A percentile compares a stretch with the other conserved stretches of the same genome.
Conservation (phyloP, 73 alveolate genomes). For the Paramecium pentaurelia region DNA sequence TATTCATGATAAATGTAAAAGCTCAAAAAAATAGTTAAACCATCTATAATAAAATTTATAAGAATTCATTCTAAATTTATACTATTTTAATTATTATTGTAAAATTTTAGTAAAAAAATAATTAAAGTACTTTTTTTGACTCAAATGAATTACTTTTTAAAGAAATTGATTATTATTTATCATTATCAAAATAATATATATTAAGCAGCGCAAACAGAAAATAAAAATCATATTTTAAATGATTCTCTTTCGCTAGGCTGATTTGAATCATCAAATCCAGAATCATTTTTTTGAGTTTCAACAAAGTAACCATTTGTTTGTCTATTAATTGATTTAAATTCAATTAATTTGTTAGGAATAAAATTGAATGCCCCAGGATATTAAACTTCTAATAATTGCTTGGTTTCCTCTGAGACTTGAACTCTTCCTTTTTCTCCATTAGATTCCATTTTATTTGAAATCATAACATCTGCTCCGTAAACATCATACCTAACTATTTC, state of each 20-base stretch:
- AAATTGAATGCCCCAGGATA: neutral
- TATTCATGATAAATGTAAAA: no score
- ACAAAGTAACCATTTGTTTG: conserved; percentile 20
- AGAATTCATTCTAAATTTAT: no score
- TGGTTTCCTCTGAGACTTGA: conserved; percentile 25
- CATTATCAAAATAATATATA: neutral
- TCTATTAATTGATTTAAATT: conserved; percentile 8
- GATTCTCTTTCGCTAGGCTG: neutral
- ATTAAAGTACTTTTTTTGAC: no score
- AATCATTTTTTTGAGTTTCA: neutral
- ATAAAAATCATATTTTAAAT: neutral
- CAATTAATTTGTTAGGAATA: neutral
- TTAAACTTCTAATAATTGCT: neutral
- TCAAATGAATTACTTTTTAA: no score
- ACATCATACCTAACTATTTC: conserved; percentile 56
- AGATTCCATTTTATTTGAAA: conserved; percentile 54
- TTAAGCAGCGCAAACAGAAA: neutral
- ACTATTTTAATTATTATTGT: no score
- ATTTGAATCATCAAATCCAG: neutral
- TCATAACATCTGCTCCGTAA: conserved; percentile 60
- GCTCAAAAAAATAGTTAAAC: no score
- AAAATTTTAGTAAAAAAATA: no score
- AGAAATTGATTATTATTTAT: no score
- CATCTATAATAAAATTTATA: no score
- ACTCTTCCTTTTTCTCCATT: conserved; percentile 57